Conservation (phyloP, 1,284 basidiomycete species). For the Ustilago cynodontis region DNA sequence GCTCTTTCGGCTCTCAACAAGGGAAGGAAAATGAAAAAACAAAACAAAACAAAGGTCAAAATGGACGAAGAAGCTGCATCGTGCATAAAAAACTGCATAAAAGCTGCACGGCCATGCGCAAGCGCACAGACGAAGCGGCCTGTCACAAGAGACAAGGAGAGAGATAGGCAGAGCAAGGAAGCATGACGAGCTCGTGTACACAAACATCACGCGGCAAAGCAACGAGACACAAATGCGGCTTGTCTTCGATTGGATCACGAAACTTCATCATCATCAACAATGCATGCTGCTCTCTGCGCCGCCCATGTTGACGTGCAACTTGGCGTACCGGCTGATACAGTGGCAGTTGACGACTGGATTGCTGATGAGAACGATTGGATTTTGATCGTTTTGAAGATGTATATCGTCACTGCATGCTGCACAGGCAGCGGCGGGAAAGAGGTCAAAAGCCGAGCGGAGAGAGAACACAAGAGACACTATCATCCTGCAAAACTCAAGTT, state of each 20-base stretch:
- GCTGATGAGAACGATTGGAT: neutral
- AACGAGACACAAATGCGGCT: neutral
- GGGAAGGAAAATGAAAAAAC: neutral
- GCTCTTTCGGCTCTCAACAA: neutral
- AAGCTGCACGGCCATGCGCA: constrained; percentile 8
- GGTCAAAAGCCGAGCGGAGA: constrained; percentile 6
- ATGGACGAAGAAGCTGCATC: neutral
- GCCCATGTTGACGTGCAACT: neutral
- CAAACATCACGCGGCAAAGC: neutral
- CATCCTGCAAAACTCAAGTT: neutral
- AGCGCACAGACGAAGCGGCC: constrained; percentile 20
- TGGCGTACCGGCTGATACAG: neutral
- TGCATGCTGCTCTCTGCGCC: neutral
- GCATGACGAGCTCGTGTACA: neutral
- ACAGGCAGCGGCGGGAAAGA: neutral
- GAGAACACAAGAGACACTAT: neutral
- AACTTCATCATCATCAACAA: constrained; percentile 3
- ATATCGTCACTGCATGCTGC: neutral
- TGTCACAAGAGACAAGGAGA: constrained; percentile 7
- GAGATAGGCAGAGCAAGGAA: neutral
- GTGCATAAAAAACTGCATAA: constrained; percentile 2
- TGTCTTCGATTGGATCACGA: constrained; percentile 1
- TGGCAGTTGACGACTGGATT: neutral
- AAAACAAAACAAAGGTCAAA: constrained; percentile 12
- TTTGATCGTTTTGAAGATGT: neutral